phyloP scores from a whole-genome alignment of 495 filamentous ascomycete genomes.

The Annulohypoxylon stygium region DNA sequence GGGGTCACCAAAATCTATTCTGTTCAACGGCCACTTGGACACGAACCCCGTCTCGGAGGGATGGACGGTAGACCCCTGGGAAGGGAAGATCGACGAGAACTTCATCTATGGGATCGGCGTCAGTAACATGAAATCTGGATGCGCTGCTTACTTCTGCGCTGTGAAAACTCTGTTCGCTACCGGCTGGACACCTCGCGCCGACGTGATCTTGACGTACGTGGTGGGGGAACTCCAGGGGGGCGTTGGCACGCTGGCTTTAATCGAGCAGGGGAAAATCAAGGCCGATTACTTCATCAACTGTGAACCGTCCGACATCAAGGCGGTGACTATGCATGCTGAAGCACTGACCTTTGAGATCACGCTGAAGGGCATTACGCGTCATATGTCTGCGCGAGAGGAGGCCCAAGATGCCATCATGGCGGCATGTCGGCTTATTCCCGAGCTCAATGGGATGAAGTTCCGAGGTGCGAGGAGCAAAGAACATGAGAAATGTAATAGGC shows the following conservation, averaged over 20 bases:
- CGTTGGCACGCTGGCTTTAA: constrained; percentile 29
- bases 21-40: constrained; percentile 65
- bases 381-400: constrained; percentile 39
- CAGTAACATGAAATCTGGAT: constrained; percentile 37
- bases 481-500: constrained; percentile 33
- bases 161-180: constrained; percentile 25
- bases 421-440: constrained; percentile 31
- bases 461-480: constrained; percentile 25
- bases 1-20: constrained; percentile 50
- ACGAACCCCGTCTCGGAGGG: constrained; percentile 48
- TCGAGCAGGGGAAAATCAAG: constrained; percentile 26
- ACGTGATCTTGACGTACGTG: constrained; percentile 35
- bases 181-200: constrained; percentile 29
- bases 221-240: constrained; percentile 39
- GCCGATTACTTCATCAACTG: constrained; percentile 40
- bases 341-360: constrained; percentile 34
- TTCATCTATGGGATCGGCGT: constrained; percentile 32
- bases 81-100: constrained; percentile 30
- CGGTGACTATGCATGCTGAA: constrained; percentile 38
- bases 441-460: constrained; percentile 27
- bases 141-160: constrained; percentile 23
- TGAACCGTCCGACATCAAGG: constrained; percentile 34
- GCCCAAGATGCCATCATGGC: constrained; percentile 36
- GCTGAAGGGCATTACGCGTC: constrained; percentile 30
- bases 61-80: constrained; percentile 41